Evolutionary conservation across 1,284 basidiomycete genomes (phyloP).

Genomic region (Entoloma clypeatum): DNA sequence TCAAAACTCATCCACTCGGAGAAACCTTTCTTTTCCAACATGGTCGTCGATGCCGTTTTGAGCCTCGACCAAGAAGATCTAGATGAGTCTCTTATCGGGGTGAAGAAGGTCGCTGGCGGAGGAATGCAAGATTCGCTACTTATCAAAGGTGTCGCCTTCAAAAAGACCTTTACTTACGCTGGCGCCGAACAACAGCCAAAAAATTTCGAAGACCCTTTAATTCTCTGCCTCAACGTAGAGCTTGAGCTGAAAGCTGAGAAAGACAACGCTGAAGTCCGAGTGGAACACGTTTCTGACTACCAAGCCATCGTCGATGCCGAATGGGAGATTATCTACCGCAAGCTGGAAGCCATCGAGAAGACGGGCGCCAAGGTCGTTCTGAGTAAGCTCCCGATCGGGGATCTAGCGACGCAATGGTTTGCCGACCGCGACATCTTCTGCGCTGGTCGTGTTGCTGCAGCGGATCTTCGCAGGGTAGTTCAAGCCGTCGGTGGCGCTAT

Average conservation of each 20-base stretch:
- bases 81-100: conserved; percentile 95
- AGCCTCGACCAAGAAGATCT: conserved; percentile 92
- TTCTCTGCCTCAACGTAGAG: conserved; percentile 96
- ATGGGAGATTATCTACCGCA: conserved; percentile 99
- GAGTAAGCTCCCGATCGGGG: conserved; percentile 97
- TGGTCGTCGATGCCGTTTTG: conserved; percentile 97
- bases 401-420: conserved; percentile 99
- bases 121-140: conserved; percentile 96
- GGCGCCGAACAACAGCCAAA: conserved; percentile 99
- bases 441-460: conserved; percentile 90
- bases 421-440: conserved; percentile 99
- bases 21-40: conserved; percentile 98
- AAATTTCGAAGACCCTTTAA: conserved; percentile 83
- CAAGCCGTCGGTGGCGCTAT: conserved; percentile 95
- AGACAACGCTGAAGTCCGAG: conserved; percentile 98
- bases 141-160: conserved; percentile 93
- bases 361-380: conserved; percentile 98
- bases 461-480: conserved; percentile 91
- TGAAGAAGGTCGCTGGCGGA: conserved; percentile 99
- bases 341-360: conserved; percentile 93
- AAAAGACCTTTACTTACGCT: conserved; percentile 99
- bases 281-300: conserved; percentile 96
- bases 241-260: conserved; percentile 99
- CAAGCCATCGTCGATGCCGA: conserved; percentile 99
- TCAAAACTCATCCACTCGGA: conserved; percentile 99